Evolutionary conservation across 768 basidiomycete species (phyloP), one percentile per base, ranked within the genome.

Genomic region (Hericium alpestre): DNA sequence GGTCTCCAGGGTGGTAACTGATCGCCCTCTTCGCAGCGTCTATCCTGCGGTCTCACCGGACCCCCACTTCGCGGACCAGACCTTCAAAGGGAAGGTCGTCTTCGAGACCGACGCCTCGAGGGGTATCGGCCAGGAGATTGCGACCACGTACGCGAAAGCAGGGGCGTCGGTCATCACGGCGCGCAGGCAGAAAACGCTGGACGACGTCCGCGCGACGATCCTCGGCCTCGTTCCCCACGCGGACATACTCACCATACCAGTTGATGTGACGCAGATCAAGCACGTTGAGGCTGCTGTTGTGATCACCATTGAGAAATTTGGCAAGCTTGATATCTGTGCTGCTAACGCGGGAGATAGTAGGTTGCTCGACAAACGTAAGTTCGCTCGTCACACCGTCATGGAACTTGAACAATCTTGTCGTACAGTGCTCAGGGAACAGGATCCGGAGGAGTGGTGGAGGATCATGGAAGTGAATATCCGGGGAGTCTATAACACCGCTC

Each of bases 381-480:
- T 27, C 22, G 16, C 16, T n/a, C 20, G 9, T 46, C n/a, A 15
- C 11, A 9, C 13, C 13, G 11, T 22, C 11, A 3, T 15, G 13
- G 25, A 16, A 38, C 27, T 22, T 1, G 27, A 9, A 12, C 2
- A 18, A 10, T 20, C 0, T 12, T 27, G 20, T 46, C 18, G 6
- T 18, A 22, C 10, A 65, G 64, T 56, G 15, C 58, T 65, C 38
- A 57, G 38, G 11, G 59, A 63, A 38, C 57, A 56, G 39, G 64
- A 65, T 54, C 59, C 65, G 11, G 59, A 58, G n/a, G 58, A 60
- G 46, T 68, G 66, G 64, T 63, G 63, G 64, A 60, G 59, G 43
- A 56, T 56, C 9, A 50, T 63, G 49, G 63, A 64, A 37, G 63
- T 65, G 7, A 66, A 65, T 40, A 41, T 67, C 15, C 65, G 63